Base-by-base conservation (phyloP, 2,329 filamentous ascomycete species). In the Elsinoe fawcettii region DNA sequence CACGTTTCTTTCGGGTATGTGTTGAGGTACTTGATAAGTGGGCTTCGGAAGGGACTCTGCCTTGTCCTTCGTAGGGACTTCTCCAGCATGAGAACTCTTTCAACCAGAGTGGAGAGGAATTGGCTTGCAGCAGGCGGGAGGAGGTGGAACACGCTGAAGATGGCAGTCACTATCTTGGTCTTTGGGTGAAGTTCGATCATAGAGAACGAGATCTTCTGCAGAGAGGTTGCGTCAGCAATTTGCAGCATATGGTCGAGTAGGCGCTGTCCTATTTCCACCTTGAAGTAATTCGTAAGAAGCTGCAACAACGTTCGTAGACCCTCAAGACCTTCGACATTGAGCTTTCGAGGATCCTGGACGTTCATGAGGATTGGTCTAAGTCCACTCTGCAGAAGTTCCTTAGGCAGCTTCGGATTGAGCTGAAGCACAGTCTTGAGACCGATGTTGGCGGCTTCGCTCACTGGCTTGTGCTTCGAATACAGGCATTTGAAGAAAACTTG, bases 401-500 rank as follows among this genome's bases (percentile, higher is more conserved):
- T 97, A 0, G 95, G 93, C 23, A 99, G 73, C 69, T 97, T 96
- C 65, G 88, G 90, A 0, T 88, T 95, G 58, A 93, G 87, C 2
- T 86, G 85, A 5, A 99, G 79, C 7, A 97, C 91, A 22, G 88
- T 87, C 65, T 89, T 90, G 58, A 99, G 72, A 2, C 92, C 92
- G 61, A 89, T 85, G 67, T 96, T 96, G 5, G 95, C 93, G 3
- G 93, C 92, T 59, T 93, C 88, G 55, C 96, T 95, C 2, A 95
- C 95, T 39, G 91, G 88, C 47, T 87, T 85, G 2, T 91, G 95
- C 67, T 95, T 90, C 0, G 90, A 92, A 70, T 99, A 99, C 1
- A 99, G 77, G 36, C 89, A 95, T 68, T 96, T 97, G 80, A 99
- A 99, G 74, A 99, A 99, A 1, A 97, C 90, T 0, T 88, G 85